A percentile compares a stretch with the other conserved stretches of the same genome.
These are phyloP conservation scores for Boletus bicolor DNA, from an alignment of 768 basidiomycete species.

Conservation along the genomic window DNA sequence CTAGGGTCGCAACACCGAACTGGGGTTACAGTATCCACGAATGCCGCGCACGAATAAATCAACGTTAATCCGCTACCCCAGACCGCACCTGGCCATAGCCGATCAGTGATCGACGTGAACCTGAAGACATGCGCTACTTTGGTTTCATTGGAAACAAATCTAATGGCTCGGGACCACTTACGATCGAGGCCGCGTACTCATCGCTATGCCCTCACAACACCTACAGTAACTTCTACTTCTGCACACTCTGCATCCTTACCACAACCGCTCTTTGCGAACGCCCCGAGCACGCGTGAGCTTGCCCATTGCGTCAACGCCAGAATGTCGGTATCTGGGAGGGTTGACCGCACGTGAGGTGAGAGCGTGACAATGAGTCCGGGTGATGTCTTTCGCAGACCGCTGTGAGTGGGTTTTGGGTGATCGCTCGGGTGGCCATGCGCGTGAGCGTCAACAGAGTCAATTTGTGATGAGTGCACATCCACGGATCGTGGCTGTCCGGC, in stretches of 20 bases:
- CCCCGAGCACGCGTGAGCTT: conserved; percentile 60
- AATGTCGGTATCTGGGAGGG: conserved; percentile 68
- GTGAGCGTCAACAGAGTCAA: neutral
- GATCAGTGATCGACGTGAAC: neutral
- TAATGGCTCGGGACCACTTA: conserved; percentile 4
- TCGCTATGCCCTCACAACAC: conserved; percentile 58
- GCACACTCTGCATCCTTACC: conserved; percentile 27
- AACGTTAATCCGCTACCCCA: conserved; percentile 8
- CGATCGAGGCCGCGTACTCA: conserved; percentile 1
- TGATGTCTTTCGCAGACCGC: conserved; percentile 14
- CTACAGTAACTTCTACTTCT: conserved; percentile 70
- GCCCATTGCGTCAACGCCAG: conserved; percentile 73
- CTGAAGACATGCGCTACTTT: neutral
- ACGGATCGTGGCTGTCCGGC: conserved; percentile 24
- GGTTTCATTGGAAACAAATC: neutral
- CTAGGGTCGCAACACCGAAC: neutral
- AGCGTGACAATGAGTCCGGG: conserved; percentile 70
- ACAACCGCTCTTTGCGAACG: conserved; percentile 40
- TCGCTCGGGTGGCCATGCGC: neutral
- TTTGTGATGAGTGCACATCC: neutral
- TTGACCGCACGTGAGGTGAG: conserved; percentile 68
- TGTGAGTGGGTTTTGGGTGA: conserved; percentile 3
- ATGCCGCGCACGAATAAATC: conserved; percentile 6
- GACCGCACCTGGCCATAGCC: neutral
- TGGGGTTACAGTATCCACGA: conserved; percentile 13